Conservation (phyloP, 140 eudicot species). For the Flaveria floridana region DNA sequence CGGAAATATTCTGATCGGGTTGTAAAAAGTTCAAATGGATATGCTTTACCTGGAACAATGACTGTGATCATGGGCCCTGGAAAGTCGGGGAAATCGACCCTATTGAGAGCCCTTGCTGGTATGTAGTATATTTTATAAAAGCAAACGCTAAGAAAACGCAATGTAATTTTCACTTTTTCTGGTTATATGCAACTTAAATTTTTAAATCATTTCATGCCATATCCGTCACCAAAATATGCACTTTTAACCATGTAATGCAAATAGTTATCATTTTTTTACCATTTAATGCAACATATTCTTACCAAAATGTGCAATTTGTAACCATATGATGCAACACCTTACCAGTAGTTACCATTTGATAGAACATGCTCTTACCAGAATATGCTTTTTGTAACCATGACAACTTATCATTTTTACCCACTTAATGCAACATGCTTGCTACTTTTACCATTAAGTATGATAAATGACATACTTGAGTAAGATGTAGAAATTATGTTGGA, state of each 20-base stretch:
- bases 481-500: background rate
- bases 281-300: background rate
- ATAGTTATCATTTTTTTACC: background rate
- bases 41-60: conserved; percentile 92
- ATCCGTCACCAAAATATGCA: background rate
- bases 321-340: background rate
- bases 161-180: background rate
- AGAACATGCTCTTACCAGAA: background rate
- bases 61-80: conserved; percentile 98
- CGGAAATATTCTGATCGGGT: conserved; percentile 87
- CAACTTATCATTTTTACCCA: background rate
- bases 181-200: background rate
- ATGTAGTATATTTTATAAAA: background rate
- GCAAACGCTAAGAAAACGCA: background rate
- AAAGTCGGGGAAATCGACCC: conserved; percentile 90
- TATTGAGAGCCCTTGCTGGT: conserved; percentile 95
- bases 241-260: too few relatives aligned
- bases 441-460: background rate
- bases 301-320: background rate
- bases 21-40: conserved; percentile 79
- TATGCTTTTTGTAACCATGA: background rate
- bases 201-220: background rate
- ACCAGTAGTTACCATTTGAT: background rate
- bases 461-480: background rate
- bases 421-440: background rate